Base-by-base conservation (phyloP, 139 green algal species). In the Micractinium sp. region DNA sequence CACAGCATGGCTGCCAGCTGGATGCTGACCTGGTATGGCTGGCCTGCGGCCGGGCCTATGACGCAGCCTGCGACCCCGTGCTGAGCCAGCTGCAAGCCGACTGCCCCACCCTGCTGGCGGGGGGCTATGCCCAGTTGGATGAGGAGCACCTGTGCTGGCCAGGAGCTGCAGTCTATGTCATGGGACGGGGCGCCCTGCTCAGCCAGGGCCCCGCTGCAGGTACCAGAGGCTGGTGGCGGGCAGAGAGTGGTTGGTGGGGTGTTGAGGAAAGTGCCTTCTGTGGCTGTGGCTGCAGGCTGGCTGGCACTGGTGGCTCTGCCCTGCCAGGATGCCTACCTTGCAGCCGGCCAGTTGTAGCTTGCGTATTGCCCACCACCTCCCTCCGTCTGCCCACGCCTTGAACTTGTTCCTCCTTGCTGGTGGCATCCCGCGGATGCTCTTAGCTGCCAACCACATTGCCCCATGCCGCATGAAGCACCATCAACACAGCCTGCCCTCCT, bases 21-120 rank as follows among this genome's bases (percentile, higher is more conserved):
- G 15, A 4, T 23, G 31, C 83, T 25, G 66, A 91, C 23, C 15
- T 33, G 0, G 35, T 92, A 20, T 92, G 90, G 90, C 71, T 92
- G 63, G 79, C 87, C 41, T 92, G 90, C 36, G 90, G 90, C n/a
- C 47, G 35, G 31, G 87, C 90, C 15, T 91, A 89, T 66, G 69
- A 89, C 66, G 73, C 38, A 27, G 36, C 71, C 4, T 23, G 31
- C 1, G 80, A 91, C 81, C 87, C 87, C 15, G 39, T 91, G 33
- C 63, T 92, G n/a, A 1, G 33, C 3, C 18, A 67, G 33, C 61
- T 92, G 83, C 56, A 80, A 76, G 0, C 9, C 25, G 25, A 56
- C 23, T 33, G 3, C 27, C 87, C 90, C 41, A 88, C 56, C 3
- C 75, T 20, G 12, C 31, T 89, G 31, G 61, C 85, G 29, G 90